These are phyloP conservation scores for Hymenoscyphus repandus DNA, from an alignment of 2,329 filamentous ascomycete genomes.

Conservation along the genomic window DNA sequence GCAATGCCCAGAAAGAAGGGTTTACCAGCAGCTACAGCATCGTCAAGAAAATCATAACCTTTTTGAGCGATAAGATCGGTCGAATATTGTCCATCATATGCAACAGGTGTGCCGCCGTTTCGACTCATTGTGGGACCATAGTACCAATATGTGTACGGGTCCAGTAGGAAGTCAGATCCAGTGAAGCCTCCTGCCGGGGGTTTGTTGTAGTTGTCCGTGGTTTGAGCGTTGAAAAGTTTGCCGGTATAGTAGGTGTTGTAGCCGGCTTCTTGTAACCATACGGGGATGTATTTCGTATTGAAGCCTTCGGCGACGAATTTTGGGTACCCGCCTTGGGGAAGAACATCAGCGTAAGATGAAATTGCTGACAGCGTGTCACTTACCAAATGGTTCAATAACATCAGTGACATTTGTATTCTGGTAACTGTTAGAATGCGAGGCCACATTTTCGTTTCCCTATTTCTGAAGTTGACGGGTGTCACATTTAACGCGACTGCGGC, in stretches of 20 bases:
- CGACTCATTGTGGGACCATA: slow-evolving; percentile 56
- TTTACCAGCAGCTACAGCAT: slow-evolving; percentile 45
- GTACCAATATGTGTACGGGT: slow-evolving; percentile 63
- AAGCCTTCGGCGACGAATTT: slow-evolving; percentile 59
- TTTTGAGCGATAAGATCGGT: slow-evolving; percentile 54
- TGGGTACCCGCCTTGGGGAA: slow-evolving; percentile 47
- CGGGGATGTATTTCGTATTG: slow-evolving; percentile 60
- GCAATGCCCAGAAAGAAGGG: slow-evolving; percentile 64
- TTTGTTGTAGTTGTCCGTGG: slow-evolving; percentile 51
- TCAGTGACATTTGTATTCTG: slow-evolving; percentile 57
- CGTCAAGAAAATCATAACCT: slow-evolving; percentile 52
- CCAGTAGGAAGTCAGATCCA: slow-evolving; percentile 46
- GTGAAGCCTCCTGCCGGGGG: slow-evolving; percentile 53
- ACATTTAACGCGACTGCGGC: too few species aligned
- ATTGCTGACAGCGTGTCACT: not conserved
- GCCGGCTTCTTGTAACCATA: slow-evolving; percentile 62
- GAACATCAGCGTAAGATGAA: not conserved
- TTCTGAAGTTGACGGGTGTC: too few species aligned
- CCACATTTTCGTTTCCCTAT: too few species aligned
- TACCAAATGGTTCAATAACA: slow-evolving; percentile 42
- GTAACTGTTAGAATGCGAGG: too few species aligned
- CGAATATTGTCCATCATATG: slow-evolving; percentile 39
- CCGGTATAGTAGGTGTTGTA: slow-evolving; percentile 68
- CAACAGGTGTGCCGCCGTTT: slow-evolving; percentile 49
- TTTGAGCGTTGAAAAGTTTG: slow-evolving; percentile 63